Percentiles rank a stretch among this genome's conserved stretches.
Conservation (phyloP, 371 early-diverging fungal species). For the Mucor irregularis region DNA sequence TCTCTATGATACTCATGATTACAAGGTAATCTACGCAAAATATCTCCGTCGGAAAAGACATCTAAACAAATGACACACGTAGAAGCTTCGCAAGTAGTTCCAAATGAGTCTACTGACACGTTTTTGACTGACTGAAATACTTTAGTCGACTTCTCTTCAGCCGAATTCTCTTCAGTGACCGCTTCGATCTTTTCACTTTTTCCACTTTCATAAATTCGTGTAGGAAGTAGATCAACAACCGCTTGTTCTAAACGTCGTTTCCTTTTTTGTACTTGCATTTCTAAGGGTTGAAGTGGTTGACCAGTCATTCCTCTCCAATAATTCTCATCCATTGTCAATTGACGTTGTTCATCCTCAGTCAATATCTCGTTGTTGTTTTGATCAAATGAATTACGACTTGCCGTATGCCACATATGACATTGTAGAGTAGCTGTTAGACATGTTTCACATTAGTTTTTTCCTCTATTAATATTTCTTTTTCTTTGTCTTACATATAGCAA, state of each 20-base stretch:
- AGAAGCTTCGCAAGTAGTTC: neutral
- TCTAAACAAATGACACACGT: conserved; percentile 80
- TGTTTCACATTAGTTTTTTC: neutral
- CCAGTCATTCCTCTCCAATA: conserved; percentile 15
- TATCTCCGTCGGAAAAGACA: conserved; percentile 60
- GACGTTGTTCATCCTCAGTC: conserved; percentile 13
- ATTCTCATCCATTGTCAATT: conserved; percentile 6
- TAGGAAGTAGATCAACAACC: conserved; percentile 16
- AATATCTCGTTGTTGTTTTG: neutral
- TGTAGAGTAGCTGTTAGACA: conserved; percentile 13
- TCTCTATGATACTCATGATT: conserved; percentile 77
- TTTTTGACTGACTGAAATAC: neutral
- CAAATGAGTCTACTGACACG: neutral
- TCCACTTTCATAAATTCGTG: conserved; percentile 9
- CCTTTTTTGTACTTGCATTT: neutral
- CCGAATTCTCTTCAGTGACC: neutral
- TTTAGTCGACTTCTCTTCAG: neutral
- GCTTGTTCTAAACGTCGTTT: conserved; percentile 9
- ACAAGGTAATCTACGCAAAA: conserved; percentile 68
- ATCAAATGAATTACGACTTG: neutral
- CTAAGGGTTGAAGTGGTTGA: neutral
- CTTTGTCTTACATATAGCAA: conserved; percentile 41
- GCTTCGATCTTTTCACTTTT: neutral
- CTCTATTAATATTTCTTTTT: no score
- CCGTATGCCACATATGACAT: conserved; percentile 21